phyloP scores from a whole-genome alignment of 1,139 yeast genomes.

The Geotrichum histeridarum region DNA sequence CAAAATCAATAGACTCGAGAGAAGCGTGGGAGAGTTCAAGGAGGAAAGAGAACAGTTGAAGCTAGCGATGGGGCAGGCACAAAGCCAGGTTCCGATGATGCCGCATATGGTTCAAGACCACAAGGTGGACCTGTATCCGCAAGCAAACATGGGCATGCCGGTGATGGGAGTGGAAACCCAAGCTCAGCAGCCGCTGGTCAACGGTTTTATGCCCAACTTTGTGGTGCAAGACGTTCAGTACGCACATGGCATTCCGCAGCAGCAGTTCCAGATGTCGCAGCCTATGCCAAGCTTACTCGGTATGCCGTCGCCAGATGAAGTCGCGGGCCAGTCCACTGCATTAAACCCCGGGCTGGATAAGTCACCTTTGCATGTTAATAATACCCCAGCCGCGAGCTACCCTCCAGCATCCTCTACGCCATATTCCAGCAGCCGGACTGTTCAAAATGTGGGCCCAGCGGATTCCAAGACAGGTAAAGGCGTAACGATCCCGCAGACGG shows the following conservation, averaged over 20 bases:
- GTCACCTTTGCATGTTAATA: not conserved
- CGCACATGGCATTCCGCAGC: no score
- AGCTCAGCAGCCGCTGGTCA: not conserved
- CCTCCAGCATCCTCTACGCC: constrained; percentile 6
- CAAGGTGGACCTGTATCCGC: not conserved
- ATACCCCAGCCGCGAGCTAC: not conserved
- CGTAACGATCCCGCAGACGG: not conserved
- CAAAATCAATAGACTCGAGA: constrained; percentile 25
- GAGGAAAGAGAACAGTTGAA: constrained; percentile 11
- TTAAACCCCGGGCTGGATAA: not conserved
- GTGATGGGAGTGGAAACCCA: not conserved
- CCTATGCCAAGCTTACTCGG: not conserved
- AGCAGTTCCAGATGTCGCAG: not conserved
- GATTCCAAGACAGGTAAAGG: no score
- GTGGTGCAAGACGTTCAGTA: not conserved
- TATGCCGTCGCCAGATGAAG: constrained; percentile 4
- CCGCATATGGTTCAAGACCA: not conserved
- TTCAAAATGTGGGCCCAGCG: not conserved
- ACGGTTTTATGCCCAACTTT: not conserved
- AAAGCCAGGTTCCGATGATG: no score
- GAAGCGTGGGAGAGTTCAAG: constrained; percentile 22
- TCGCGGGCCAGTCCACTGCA: not conserved
- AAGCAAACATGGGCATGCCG: not conserved
- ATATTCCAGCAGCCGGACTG: constrained; percentile 2
- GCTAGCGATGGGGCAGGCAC: constrained; percentile 5